Evolutionary conservation across 768 basidiomycete genomes (phyloP).

Genomic region (Dioszegia hungarica): DNA sequence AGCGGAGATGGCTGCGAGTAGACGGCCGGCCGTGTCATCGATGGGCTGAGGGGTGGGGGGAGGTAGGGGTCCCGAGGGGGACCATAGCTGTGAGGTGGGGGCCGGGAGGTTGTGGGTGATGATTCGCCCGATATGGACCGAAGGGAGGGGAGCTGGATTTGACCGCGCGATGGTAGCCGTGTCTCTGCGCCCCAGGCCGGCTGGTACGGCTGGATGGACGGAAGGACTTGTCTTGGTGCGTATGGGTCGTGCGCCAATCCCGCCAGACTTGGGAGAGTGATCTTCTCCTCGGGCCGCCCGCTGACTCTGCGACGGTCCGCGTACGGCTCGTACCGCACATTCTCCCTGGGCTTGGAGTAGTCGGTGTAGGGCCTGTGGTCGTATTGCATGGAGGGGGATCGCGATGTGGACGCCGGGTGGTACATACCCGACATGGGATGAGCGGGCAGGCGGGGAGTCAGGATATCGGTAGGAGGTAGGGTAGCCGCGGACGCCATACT

Average conservation of each 20-base stretch:
- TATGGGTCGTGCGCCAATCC: background rate
- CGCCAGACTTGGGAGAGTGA: background rate
- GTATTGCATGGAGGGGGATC: background rate
- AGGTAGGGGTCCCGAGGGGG: background rate
- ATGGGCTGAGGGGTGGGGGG: background rate
- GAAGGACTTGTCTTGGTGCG: background rate
- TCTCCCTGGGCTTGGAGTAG: background rate
- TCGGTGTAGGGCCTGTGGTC: background rate
- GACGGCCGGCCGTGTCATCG: background rate
- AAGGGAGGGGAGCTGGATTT: background rate
- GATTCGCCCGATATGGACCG: background rate
- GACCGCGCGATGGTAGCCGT: background rate
- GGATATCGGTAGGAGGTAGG: conserved; percentile 1
- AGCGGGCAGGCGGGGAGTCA: background rate
- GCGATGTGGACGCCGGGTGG: background rate
- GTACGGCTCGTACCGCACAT: conserved; percentile 3
- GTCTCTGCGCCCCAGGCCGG: background rate
- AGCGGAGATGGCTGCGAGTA: background rate
- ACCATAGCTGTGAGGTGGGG: no score
- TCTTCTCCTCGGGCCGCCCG: background rate
- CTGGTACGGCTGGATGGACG: background rate
- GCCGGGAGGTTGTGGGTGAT: background rate
- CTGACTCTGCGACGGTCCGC: background rate
- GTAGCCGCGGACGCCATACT: background rate
- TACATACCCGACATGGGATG: background rate